A percentile compares a stretch with the other conserved stretches of the same genome.
phyloP scores from a whole-genome alignment of 106 monocot species.

The Dactylorhiza incarnata region DNA sequence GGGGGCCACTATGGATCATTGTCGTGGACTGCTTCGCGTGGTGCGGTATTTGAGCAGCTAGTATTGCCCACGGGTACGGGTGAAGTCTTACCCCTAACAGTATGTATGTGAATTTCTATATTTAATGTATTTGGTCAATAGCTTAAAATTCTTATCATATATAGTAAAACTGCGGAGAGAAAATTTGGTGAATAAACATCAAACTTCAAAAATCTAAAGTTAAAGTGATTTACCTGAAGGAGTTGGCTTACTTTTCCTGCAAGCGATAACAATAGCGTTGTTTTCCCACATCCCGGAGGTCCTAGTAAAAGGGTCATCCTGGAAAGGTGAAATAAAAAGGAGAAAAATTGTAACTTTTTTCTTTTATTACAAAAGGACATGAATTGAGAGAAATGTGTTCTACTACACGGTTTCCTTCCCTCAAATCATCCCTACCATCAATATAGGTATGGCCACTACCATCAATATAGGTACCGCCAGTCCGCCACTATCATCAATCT shows the following conservation, averaged over 20 bases:
- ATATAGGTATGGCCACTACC: too few species aligned
- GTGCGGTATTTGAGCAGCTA: too few species aligned
- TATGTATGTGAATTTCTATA: too few species aligned
- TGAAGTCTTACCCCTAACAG: too few species aligned
- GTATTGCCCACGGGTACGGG: too few species aligned
- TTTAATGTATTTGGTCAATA: background rate
- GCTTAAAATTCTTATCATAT: background rate
- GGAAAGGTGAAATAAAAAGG: background rate
- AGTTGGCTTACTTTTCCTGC: conserved; percentile 4
- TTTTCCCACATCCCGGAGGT: conserved; percentile 19
- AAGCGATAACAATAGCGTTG: conserved; percentile 12
- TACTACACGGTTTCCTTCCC: too few species aligned
- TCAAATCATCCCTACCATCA: too few species aligned
- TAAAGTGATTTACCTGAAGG: background rate
- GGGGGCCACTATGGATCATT: too few species aligned
- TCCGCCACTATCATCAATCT: too few species aligned
- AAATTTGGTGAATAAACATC: background rate
- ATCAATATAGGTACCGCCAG: too few species aligned
- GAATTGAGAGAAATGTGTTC: background rate
- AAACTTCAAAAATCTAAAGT: background rate
- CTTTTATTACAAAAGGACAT: background rate
- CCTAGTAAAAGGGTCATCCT: conserved; percentile 18
- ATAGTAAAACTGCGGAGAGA: background rate
- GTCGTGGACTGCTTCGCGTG: too few species aligned
- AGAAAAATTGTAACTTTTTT: background rate